A percentile compares a stretch with the other conserved stretches of the same genome.
These are phyloP conservation scores for Tetrahymena borealis DNA, from an alignment of 73 alveolate genomes.

Conservation along the genomic window DNA sequence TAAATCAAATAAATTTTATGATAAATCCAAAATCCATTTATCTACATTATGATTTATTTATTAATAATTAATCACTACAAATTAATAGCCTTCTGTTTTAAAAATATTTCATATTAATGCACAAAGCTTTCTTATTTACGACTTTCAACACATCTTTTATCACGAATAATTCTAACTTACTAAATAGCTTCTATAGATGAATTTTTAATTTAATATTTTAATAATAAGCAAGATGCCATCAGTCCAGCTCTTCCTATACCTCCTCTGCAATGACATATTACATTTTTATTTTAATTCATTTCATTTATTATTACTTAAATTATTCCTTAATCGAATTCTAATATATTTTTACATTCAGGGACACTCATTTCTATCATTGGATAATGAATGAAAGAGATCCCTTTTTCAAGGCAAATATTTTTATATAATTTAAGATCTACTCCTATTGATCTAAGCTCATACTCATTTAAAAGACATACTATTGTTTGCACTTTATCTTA, in stretches of 20 bases:
- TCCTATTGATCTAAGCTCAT: constrained; percentile 55
- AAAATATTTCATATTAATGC: not conserved
- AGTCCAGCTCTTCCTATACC: constrained; percentile 76
- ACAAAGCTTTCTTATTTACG: constrained; percentile 51
- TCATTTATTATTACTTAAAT: constrained; percentile 19
- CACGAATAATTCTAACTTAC: constrained; percentile 41
- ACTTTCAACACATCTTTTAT: constrained; percentile 57
- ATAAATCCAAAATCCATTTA: no score
- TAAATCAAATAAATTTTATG: no score
- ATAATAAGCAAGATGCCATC: constrained; percentile 45
- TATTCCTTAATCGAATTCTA: constrained; percentile 3
- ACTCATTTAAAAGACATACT: constrained; percentile 53
- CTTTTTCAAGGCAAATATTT: constrained; percentile 9
- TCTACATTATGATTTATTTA: no score
- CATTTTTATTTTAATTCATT: constrained; percentile 11
- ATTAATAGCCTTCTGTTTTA: not conserved
- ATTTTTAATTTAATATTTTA: not conserved
- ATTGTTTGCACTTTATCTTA: constrained; percentile 23
- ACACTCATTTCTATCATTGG: constrained; percentile 67
- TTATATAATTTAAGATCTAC: constrained; percentile 35
- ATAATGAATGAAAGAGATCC: constrained; percentile 32
- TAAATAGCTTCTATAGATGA: constrained; percentile 6
- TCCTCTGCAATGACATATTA: constrained; percentile 63
- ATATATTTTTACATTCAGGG: constrained; percentile 27
- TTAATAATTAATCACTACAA: no score